A percentile compares a stretch with the other conserved stretches of the same genome.
phyloP scores from a whole-genome alignment of 257 asterid genomes.

The Lycium barbarum region DNA sequence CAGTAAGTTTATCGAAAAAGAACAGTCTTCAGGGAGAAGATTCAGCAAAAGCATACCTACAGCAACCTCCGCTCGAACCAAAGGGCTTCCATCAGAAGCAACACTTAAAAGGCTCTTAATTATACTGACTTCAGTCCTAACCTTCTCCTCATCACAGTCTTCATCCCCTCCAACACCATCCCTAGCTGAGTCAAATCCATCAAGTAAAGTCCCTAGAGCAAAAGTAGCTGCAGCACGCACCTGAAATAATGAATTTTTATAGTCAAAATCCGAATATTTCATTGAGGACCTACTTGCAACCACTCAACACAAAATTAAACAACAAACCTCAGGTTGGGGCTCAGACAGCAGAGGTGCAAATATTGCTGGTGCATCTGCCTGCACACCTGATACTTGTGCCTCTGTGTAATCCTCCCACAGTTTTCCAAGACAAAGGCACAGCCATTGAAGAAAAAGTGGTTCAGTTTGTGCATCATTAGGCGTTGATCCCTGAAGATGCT shows the following conservation, averaged over 20 bases:
- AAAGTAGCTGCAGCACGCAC: conserved; percentile 96
- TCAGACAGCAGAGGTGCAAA: conserved; percentile 85
- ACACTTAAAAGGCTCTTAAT: conserved; percentile 75
- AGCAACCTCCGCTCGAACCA: conserved; percentile 98
- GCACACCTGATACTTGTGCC: conserved; percentile 84
- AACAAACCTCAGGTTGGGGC: conserved; percentile 95
- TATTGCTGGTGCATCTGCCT: conserved; percentile 85
- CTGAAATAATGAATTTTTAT: conserved; percentile 46
- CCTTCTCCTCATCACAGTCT: conserved; percentile 87
- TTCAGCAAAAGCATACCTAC: conserved; percentile 64
- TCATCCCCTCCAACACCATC: conserved; percentile 81
- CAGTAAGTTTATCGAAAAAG: not conserved
- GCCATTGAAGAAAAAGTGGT: conserved; percentile 97
- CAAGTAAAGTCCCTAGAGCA: conserved; percentile 87
- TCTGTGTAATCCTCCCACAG: conserved; percentile 94
- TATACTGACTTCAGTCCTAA: conserved; percentile 75
- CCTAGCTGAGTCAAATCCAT: conserved; percentile 78
- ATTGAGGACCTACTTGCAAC: not conserved
- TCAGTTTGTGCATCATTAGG: conserved; percentile 85
- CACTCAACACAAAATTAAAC: conserved; percentile 4
- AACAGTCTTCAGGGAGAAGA: conserved; percentile 12
- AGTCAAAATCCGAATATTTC: not conserved
- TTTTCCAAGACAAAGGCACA: conserved; percentile 94
- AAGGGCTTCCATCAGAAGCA: conserved; percentile 96
- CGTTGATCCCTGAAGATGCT: conserved; percentile 80